Evolutionary conservation across 2,329 filamentous ascomycete species (phyloP).

Genomic region (Fusarium metavorans): DNA sequence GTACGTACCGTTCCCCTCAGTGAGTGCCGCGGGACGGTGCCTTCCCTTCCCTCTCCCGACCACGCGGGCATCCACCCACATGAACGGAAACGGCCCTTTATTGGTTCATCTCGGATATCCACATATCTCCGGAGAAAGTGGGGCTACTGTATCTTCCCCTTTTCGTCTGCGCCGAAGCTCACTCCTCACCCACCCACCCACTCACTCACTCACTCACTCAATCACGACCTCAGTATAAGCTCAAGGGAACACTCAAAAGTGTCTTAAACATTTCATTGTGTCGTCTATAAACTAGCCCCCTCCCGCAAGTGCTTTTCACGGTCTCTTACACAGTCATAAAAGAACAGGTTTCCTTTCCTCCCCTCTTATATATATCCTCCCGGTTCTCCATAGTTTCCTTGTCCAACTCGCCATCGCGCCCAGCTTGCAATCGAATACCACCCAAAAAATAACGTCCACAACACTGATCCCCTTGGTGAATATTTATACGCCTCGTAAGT

Average conservation of each 20-base stretch:
- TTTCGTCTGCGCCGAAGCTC: background rate
- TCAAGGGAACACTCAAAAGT: background rate
- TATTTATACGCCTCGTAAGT: slow-evolving; percentile 8
- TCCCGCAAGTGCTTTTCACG: slow-evolving; percentile 14
- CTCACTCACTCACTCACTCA: background rate
- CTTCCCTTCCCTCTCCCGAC: slow-evolving; percentile 2
- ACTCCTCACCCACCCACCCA: background rate
- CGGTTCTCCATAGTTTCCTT: slow-evolving; percentile 10
- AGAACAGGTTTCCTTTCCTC: slow-evolving; percentile 16
- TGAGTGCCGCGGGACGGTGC: background rate
- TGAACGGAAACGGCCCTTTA: background rate
- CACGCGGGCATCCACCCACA: slow-evolving; percentile 7
- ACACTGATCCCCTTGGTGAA: slow-evolving; percentile 3
- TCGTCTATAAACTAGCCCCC: slow-evolving; percentile 20
- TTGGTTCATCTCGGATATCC: background rate
- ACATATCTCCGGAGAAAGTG: background rate
- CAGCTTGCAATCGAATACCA: slow-evolving; percentile 10
- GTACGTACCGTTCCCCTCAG: background rate
- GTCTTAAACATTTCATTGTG: slow-evolving; percentile 1
- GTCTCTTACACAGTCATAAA: slow-evolving; percentile 14
- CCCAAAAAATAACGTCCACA: slow-evolving; percentile 13
- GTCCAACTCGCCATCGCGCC: slow-evolving; percentile 29
- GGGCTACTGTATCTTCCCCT: background rate
- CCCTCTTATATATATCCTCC: slow-evolving; percentile 2
- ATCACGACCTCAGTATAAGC: background rate